phyloP scores from a whole-genome alignment of 495 filamentous ascomycete genomes.

The Patellaria atrata region DNA sequence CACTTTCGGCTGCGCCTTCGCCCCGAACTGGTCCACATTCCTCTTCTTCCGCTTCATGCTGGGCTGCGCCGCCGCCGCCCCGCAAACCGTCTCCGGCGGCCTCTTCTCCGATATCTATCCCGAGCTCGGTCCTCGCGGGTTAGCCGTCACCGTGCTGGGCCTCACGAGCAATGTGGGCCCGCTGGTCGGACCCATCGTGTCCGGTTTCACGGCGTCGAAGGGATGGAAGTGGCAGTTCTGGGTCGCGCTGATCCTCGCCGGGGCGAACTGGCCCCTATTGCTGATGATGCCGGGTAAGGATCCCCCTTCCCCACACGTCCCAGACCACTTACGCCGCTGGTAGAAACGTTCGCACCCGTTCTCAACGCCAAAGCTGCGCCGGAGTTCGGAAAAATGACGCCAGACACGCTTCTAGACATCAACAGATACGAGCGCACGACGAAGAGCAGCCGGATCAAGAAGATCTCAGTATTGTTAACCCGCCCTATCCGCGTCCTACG shows the following conservation, averaged over 20 bases:
- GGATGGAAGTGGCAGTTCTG: not conserved
- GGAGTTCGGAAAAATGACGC: not conserved
- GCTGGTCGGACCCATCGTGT: constrained; percentile 3
- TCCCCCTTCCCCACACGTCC: not conserved
- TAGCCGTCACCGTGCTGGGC: constrained; percentile 1
- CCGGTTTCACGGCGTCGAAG: not conserved
- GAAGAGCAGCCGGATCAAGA: not conserved
- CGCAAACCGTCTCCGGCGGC: constrained; percentile 2
- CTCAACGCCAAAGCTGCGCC: not conserved
- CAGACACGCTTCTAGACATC: not conserved
- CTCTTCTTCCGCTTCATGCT: constrained; percentile 3
- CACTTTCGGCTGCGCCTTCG: constrained; percentile 3
- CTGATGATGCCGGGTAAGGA: constrained; percentile 1
- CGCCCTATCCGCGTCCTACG: not conserved
- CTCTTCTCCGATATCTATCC: constrained; percentile 4
- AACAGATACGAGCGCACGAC: constrained; percentile 1
- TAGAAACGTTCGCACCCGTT: not conserved
- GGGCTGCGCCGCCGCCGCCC: constrained; percentile 1
- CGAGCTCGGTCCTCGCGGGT: not conserved
- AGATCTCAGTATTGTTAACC: not conserved
- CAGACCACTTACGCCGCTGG: not conserved
- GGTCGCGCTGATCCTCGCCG: not conserved
- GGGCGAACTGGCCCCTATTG: not conserved
- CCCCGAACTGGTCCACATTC: constrained; percentile 1
- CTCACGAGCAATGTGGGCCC: constrained; percentile 1